These are phyloP conservation scores for Ilyonectria robusta DNA, from an alignment of 2,329 filamentous ascomycete species.

Conservation along the genomic window DNA sequence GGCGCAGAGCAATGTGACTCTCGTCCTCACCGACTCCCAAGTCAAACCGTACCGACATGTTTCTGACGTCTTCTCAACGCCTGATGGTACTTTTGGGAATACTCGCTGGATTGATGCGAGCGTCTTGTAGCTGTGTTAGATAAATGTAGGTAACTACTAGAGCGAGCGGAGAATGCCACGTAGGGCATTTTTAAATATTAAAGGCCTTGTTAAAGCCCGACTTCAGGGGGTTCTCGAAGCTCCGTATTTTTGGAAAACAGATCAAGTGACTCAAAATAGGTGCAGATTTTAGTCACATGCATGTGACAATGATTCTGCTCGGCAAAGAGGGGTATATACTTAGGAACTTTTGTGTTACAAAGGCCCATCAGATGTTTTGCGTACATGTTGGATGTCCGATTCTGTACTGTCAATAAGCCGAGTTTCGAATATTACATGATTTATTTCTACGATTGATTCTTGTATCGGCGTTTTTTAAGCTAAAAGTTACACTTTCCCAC, in stretches of 20 bases:
- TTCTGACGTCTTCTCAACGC: constrained; percentile 36
- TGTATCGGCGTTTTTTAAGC: no score
- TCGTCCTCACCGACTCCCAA: constrained; percentile 58
- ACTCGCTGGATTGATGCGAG: constrained; percentile 36
- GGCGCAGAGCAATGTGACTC: constrained; percentile 56
- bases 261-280: not conserved
- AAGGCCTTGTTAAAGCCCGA: not conserved
- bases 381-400: no score
- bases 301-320: not conserved
- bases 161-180: not conserved
- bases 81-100: constrained; percentile 30
- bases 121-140: constrained; percentile 15
- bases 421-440: no score
- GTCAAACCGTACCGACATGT: constrained; percentile 45
- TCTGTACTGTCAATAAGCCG: no score
- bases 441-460: no score
- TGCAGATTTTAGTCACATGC: not conserved
- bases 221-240: not conserved
- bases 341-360: no score
- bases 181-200: not conserved
- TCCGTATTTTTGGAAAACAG: not conserved
- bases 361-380: no score
- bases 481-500: no score
- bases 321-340: no score
- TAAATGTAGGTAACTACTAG: not conserved